Percentiles rank a stretch among this genome's conserved stretches.
These are phyloP conservation scores for Saccharomycopsis vini DNA, from an alignment of 805 yeast species.

Conservation along the genomic window DNA sequence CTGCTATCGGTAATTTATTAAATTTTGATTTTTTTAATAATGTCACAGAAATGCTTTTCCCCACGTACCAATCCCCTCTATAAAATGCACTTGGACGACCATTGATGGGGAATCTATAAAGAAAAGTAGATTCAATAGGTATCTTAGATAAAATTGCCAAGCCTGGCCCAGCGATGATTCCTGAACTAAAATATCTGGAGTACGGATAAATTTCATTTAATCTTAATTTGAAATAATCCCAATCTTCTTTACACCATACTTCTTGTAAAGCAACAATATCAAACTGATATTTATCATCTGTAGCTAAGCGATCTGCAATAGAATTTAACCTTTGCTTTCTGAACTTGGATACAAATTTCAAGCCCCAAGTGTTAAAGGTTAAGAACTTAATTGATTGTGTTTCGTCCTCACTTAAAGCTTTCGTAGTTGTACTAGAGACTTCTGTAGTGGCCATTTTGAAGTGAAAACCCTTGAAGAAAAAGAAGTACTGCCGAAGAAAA, in stretches of 20 bases:
- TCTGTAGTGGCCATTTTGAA: too few relatives aligned
- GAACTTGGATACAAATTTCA: slow-evolving; percentile 70
- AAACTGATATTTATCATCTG: slow-evolving; percentile 34
- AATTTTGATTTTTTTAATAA: slow-evolving; percentile 43
- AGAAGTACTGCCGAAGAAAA: too few relatives aligned
- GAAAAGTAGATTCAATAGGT: slow-evolving; percentile 71
- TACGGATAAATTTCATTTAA: slow-evolving; percentile 49
- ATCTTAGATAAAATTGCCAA: slow-evolving; percentile 73
- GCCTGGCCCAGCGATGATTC: slow-evolving; percentile 90
- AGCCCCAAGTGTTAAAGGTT: slow-evolving; percentile 83
- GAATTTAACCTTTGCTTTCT: slow-evolving; percentile 59
- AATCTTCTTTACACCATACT: slow-evolving; percentile 82
- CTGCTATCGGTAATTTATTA: slow-evolving; percentile 51
- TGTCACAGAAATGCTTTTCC: slow-evolving; percentile 78
- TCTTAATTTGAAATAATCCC: slow-evolving; percentile 47
- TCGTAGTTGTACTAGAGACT: neutral
- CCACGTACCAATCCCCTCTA: slow-evolving; percentile 97
- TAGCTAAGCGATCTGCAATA: slow-evolving; percentile 58
- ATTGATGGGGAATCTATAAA: slow-evolving; percentile 82
- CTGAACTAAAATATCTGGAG: slow-evolving; percentile 65
- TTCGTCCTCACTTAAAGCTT: neutral
- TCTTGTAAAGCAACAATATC: slow-evolving; percentile 94
- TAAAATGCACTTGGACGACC: slow-evolving; percentile 91
- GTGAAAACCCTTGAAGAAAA: too few relatives aligned
- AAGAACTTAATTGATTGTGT: slow-evolving; percentile 43